phyloP scores from a whole-genome alignment of 495 filamentous ascomycete genomes.

The Aspergillus heteromorphus region DNA sequence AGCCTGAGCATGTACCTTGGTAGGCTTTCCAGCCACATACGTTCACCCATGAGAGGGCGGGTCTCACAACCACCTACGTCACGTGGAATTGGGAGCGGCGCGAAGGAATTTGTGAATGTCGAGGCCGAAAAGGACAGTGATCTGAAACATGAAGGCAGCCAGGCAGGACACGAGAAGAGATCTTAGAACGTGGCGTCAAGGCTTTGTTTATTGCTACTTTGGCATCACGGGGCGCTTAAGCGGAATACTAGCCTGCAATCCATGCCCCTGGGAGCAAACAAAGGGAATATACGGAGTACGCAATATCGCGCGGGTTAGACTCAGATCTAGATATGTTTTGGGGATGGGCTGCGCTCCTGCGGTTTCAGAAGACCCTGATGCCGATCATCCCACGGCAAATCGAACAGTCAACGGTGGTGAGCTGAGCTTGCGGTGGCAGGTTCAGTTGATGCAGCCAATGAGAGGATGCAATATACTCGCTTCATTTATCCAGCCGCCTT shows the following conservation, averaged over 20 bases:
- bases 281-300: not conserved
- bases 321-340: conserved; percentile 7
- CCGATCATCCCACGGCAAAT: conserved; percentile 2
- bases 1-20: not conserved
- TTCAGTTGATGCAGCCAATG: too few species aligned
- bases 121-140: not conserved
- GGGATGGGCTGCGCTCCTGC: not conserved
- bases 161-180: not conserved
- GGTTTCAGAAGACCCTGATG: conserved; percentile 9
- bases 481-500: too few species aligned
- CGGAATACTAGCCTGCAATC: not conserved
- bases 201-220: not conserved
- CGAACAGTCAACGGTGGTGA: not conserved
- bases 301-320: conserved; percentile 1
- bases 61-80: conserved; percentile 12
- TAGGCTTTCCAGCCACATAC: not conserved
- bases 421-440: too few species aligned
- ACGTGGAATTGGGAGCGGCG: conserved; percentile 12
- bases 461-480: too few species aligned
- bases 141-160: too few species aligned
- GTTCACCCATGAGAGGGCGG: not conserved
- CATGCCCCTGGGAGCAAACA: not conserved
- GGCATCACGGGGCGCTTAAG: not conserved
- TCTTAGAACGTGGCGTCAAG: not conserved
- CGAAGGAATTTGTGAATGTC: conserved; percentile 3